Percentiles rank a stretch among this genome's conserved stretches.
Conservation (phyloP, 2,329 filamentous ascomycete genomes). For the Colletotrichum lupini region DNA sequence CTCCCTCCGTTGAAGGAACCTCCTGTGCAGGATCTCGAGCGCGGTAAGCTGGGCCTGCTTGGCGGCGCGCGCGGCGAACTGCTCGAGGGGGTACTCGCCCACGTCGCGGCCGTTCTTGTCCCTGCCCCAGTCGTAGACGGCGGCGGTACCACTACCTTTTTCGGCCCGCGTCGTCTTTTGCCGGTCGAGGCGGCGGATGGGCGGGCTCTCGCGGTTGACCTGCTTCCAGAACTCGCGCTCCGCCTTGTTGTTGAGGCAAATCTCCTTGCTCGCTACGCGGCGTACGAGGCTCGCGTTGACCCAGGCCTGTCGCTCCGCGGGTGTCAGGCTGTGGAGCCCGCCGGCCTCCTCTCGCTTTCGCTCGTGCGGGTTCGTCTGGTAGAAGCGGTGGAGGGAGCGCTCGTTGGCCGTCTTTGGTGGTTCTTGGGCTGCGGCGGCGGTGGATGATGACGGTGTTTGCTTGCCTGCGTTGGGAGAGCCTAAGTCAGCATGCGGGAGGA, state of each 20-base stretch:
- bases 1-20: slow-evolving; percentile 54
- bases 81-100: slow-evolving; percentile 57
- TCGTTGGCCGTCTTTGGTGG: slow-evolving; percentile 60
- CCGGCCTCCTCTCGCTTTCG: slow-evolving; percentile 55
- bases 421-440: slow-evolving; percentile 35
- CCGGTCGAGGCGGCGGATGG: slow-evolving; percentile 54
- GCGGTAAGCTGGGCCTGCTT: slow-evolving; percentile 56
- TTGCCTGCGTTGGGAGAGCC: slow-evolving; percentile 29
- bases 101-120: slow-evolving; percentile 63
- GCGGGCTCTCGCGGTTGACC: slow-evolving; percentile 62
- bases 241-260: slow-evolving; percentile 56
- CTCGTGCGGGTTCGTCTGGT: slow-evolving; percentile 62
- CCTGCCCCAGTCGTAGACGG: slow-evolving; percentile 58
- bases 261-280: slow-evolving; percentile 49
- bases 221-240: slow-evolving; percentile 69
- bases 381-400: slow-evolving; percentile 58
- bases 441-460: slow-evolving; percentile 41
- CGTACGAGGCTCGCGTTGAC: slow-evolving; percentile 58
- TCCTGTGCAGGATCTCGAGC: slow-evolving; percentile 56
- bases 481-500: slow-evolving; percentile 15
- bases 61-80: slow-evolving; percentile 55
- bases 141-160: slow-evolving; percentile 20
- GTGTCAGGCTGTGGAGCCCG: slow-evolving; percentile 57
- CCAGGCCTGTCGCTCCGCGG: slow-evolving; percentile 62
- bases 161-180: slow-evolving; percentile 7